phyloP scores from a whole-genome alignment of 148 eudicot species.

The Chenopodium quinoa region DNA sequence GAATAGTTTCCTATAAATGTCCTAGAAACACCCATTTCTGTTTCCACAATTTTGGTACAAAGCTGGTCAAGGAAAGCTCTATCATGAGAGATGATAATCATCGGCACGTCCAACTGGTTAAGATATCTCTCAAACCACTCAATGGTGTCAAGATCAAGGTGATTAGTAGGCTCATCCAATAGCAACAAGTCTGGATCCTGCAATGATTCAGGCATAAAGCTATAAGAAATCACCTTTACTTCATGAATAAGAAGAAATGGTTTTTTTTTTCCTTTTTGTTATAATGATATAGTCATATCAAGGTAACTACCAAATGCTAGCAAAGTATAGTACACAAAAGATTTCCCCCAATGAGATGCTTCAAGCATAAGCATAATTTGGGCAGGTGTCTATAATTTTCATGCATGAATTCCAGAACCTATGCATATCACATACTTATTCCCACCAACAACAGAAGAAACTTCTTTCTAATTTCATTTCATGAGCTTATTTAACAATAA shows the following conservation, averaged over 20 bases:
- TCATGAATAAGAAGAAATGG: not conserved
- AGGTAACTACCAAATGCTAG: not conserved
- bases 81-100: conserved; percentile 98
- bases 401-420: not conserved
- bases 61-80: conserved; percentile 98
- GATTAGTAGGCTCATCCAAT: conserved; percentile 97
- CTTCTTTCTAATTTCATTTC: not conserved
- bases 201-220: conserved; percentile 18
- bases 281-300: not conserved
- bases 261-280: too few relatives aligned
- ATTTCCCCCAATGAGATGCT: not conserved
- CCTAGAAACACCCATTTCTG: conserved; percentile 95
- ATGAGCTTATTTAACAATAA: not conserved
- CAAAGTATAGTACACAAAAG: not conserved
- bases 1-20: conserved; percentile 88
- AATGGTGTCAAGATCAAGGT: conserved; percentile 95
- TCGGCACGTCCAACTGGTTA: conserved; percentile 69
- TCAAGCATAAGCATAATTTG: not conserved
- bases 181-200: conserved; percentile 93
- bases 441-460: not conserved
- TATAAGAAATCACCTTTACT: conserved; percentile 11
- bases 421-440: not conserved
- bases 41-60: conserved; percentile 96
- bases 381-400: not conserved
- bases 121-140: conserved; percentile 97